A percentile compares a stretch with the other conserved stretches of the same genome.
Evolutionary conservation across 2,329 filamentous ascomycete species (phyloP).

Genomic region (Trichoderma koningii): DNA sequence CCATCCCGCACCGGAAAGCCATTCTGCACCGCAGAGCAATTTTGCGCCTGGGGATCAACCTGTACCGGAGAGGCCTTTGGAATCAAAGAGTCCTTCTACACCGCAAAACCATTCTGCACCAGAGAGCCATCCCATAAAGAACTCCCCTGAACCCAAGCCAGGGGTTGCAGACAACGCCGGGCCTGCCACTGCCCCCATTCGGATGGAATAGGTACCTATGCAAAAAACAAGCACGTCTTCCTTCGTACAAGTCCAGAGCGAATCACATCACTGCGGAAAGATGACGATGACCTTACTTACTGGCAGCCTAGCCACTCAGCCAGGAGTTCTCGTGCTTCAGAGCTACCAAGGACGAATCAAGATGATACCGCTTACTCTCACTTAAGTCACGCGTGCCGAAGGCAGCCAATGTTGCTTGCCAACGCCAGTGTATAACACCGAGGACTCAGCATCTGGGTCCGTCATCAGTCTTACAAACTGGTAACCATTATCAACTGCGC

Average conservation of each 20-base stretch:
- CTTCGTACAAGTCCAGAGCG: not conserved
- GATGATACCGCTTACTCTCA: not conserved
- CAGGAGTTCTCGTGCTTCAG: not conserved
- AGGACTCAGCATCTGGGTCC: not conserved
- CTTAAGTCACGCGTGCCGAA: not conserved
- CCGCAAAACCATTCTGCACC: no score
- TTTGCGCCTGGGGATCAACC: no score
- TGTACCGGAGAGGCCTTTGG: no score
- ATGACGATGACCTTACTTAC: no score
- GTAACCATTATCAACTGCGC: not conserved
- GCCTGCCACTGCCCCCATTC: not conserved
- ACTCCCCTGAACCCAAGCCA: constrained; percentile 42
- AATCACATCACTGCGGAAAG: not conserved
- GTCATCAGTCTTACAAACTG: not conserved
- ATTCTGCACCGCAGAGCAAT: no score
- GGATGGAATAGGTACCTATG: not conserved
- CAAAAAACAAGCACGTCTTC: not conserved
- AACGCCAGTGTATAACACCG: not conserved
- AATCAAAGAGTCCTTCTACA: no score
- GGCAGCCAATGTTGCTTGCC: not conserved
- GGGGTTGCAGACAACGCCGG: constrained; percentile 28
- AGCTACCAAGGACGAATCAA: not conserved
- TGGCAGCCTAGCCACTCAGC: not conserved
- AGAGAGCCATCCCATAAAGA: no score
- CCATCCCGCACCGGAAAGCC: no score